Percentiles rank a stretch among this genome's conserved stretches.
These are phyloP conservation scores for Fusarium metavorans DNA, from an alignment of 2,329 filamentous ascomycete genomes.

Conservation along the genomic window DNA sequence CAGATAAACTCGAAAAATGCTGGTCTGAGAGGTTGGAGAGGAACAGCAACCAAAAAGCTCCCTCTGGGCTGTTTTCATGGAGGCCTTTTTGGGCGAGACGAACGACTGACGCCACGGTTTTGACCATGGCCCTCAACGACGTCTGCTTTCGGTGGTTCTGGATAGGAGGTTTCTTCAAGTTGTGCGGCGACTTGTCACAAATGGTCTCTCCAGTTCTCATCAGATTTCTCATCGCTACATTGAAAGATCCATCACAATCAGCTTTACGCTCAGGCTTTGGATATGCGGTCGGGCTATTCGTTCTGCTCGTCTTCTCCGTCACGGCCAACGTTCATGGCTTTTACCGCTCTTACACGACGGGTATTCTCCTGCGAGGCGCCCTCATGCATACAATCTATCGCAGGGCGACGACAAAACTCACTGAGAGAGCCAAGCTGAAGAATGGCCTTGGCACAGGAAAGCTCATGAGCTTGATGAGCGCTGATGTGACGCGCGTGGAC, in stretches of 20 bases:
- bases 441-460: conserved; percentile 42
- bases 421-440: conserved; percentile 30
- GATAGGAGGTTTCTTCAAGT: conserved; percentile 44
- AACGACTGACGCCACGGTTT: conserved; percentile 40
- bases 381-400: conserved; percentile 33
- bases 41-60: neutral
- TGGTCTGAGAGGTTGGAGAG: conserved; percentile 9
- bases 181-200: conserved; percentile 40
- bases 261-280: conserved; percentile 17
- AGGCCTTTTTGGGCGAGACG: conserved; percentile 44
- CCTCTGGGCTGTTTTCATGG: conserved; percentile 1
- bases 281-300: conserved; percentile 13
- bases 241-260: conserved; percentile 21
- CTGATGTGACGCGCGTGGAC: conserved; percentile 48
- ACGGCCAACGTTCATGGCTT: conserved; percentile 28
- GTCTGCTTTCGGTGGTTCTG: conserved; percentile 48
- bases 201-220: conserved; percentile 27
- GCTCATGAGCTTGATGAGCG: conserved; percentile 49
- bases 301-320: conserved; percentile 25
- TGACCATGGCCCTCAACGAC: conserved; percentile 46
- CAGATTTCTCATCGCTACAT: conserved; percentile 20
- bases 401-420: conserved; percentile 22
- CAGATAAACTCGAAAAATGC: conserved; percentile 23
- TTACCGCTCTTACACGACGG: conserved; percentile 21
- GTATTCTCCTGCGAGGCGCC: conserved; percentile 11